These are phyloP conservation scores for Beauveria pseudobassiana DNA, from an alignment of 2,329 filamentous ascomycete species.

Conservation along the genomic window DNA sequence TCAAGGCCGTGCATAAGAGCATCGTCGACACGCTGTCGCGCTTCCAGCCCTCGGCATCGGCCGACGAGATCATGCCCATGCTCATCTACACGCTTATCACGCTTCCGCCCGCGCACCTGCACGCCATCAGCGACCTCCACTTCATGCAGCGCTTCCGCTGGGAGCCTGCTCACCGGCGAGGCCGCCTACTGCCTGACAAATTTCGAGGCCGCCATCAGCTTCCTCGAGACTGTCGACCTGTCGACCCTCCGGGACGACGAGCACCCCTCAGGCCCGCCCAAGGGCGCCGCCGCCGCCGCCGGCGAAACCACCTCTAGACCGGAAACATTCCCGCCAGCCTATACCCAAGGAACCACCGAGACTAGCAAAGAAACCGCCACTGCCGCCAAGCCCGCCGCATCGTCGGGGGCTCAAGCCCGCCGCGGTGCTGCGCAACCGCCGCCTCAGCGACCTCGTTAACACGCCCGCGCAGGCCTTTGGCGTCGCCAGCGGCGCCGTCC, in stretches of 20 bases:
- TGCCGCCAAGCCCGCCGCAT: slow-evolving; percentile 29
- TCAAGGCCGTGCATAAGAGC: slow-evolving; percentile 83
- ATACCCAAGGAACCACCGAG: slow-evolving; percentile 36
- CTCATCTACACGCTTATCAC: slow-evolving; percentile 95
- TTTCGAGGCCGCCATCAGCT: slow-evolving; percentile 87
- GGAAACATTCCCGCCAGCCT: slow-evolving; percentile 52
- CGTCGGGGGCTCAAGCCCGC: slow-evolving; percentile 38
- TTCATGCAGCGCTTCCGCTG: slow-evolving; percentile 92
- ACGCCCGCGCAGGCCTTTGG: slow-evolving; percentile 75
- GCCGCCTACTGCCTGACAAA: slow-evolving; percentile 95
- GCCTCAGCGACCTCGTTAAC: slow-evolving; percentile 80
- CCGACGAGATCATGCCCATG: slow-evolving; percentile 94
- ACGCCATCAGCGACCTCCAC: slow-evolving; percentile 87
- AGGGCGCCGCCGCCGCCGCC: slow-evolving; percentile 38
- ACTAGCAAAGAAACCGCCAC: slow-evolving; percentile 24
- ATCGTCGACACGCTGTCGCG: slow-evolving; percentile 79
- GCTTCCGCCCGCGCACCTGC: slow-evolving; percentile 74
- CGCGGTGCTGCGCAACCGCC: slow-evolving; percentile 56
- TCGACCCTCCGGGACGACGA: slow-evolving; percentile 81
- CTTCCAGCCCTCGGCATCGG: slow-evolving; percentile 73
- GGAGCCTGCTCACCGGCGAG: slow-evolving; percentile 75
- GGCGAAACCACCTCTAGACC: slow-evolving; percentile 35
- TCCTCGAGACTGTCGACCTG: slow-evolving; percentile 90
- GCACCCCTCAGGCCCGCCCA: slow-evolving; percentile 58
- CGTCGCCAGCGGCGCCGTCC: slow-evolving; percentile 74